Percentiles rank a stretch among this genome's conserved stretches.
Evolutionary conservation across 2,329 filamentous ascomycete species (phyloP).

Genomic region (Botrytis pseudocinerea): DNA sequence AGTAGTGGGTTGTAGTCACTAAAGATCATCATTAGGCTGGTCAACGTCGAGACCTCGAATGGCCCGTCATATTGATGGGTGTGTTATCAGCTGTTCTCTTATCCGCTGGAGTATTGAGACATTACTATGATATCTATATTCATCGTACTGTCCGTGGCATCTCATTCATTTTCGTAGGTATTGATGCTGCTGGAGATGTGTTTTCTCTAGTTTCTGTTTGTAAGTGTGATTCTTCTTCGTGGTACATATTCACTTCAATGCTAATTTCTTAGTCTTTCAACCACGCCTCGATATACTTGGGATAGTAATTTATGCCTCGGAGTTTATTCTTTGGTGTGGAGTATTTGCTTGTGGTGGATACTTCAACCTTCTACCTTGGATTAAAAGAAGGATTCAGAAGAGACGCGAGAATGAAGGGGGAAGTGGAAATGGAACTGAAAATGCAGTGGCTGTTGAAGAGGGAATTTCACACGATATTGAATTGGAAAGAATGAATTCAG

Average conservation of each 20-base stretch:
- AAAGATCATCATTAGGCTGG: constrained; percentile 27
- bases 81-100: constrained; percentile 63
- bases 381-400: constrained; percentile 43
- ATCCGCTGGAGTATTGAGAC: constrained; percentile 63
- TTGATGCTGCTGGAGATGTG: constrained; percentile 68
- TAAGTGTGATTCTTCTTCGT: constrained; percentile 33
- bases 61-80: constrained; percentile 68
- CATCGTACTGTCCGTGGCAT: constrained; percentile 69
- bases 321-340: constrained; percentile 66
- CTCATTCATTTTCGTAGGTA: constrained; percentile 69
- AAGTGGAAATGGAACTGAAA: constrained; percentile 16
- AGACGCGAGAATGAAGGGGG: constrained; percentile 6
- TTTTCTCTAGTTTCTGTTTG: constrained; percentile 64
- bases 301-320: constrained; percentile 65
- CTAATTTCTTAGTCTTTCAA: constrained; percentile 51
- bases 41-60: constrained; percentile 49
- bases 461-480: constrained; percentile 40
- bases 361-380: constrained; percentile 63
- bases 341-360: constrained; percentile 65
- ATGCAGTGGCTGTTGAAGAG: neutral
- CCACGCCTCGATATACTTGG: constrained; percentile 59
- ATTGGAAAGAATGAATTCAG: constrained; percentile 55
- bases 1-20: neutral
- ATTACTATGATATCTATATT: constrained; percentile 69
- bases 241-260: neutral